Evolutionary conservation across 768 basidiomycete genomes (phyloP).

Genomic region (Pleurotus tuoliensis): DNA sequence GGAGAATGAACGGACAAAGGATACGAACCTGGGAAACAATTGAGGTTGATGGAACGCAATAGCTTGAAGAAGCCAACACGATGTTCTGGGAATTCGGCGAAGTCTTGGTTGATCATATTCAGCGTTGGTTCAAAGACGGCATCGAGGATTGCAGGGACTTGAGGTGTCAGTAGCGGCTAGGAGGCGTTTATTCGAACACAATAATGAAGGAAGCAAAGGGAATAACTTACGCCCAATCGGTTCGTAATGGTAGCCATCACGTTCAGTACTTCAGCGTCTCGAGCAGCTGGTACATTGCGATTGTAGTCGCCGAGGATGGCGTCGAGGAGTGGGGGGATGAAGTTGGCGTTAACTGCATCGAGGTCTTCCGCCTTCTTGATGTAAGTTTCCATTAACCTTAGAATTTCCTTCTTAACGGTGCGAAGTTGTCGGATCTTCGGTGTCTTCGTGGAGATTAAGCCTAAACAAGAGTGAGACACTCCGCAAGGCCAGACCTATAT

Average conservation of each 20-base stretch:
- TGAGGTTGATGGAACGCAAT: constrained; percentile 84
- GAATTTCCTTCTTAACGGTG: constrained; percentile 97
- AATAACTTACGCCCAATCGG: constrained; percentile 73
- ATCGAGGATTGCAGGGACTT: constrained; percentile 92
- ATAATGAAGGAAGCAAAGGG: background rate
- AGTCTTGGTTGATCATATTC: constrained; percentile 99
- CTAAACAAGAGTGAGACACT: constrained; percentile 33
- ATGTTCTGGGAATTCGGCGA: constrained; percentile 97
- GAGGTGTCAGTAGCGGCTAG: constrained; percentile 82
- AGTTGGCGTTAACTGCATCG: constrained; percentile 84
- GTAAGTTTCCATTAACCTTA: constrained; percentile 97
- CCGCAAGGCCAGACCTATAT: background rate
- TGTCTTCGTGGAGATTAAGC: constrained; percentile 90
- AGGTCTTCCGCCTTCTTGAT: constrained; percentile 96
- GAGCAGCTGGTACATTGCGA: constrained; percentile 86
- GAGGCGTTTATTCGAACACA: background rate
- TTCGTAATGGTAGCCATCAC: constrained; percentile 94
- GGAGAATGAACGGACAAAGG: background rate
- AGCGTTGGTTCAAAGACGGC: constrained; percentile 97
- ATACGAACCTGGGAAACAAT: constrained; percentile 88
- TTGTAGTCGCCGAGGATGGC: constrained; percentile 98
- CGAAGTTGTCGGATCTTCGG: constrained; percentile 92
- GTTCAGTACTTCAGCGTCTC: constrained; percentile 96
- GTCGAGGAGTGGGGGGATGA: constrained; percentile 93
- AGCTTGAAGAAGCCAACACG: constrained; percentile 96